These are phyloP conservation scores for Opeltia flavorubescens DNA, from an alignment of 495 filamentous ascomycete species.

Conservation along the genomic window DNA sequence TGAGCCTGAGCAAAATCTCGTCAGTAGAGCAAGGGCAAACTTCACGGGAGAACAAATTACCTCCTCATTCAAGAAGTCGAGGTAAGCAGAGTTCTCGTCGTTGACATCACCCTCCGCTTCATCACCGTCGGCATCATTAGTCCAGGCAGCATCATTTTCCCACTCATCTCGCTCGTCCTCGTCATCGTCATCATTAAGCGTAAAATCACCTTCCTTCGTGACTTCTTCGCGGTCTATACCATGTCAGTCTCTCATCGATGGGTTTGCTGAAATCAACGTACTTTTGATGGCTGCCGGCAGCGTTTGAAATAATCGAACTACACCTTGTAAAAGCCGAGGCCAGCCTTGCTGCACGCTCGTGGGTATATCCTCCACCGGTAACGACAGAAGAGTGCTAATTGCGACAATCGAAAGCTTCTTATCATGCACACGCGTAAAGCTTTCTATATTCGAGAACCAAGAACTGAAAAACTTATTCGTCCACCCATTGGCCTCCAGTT, in stretches of 20 bases:
- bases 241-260: not conserved
- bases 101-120: slow-evolving; percentile 51
- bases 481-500: slow-evolving; percentile 81
- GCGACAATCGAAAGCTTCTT: slow-evolving; percentile 95
- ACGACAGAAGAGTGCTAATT: slow-evolving; percentile 67
- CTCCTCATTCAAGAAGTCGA: slow-evolving; percentile 91
- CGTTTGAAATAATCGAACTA: slow-evolving; percentile 81
- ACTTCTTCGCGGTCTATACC: slow-evolving; percentile 69
- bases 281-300: slow-evolving; percentile 75
- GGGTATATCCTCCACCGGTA: slow-evolving; percentile 66
- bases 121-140: slow-evolving; percentile 54
- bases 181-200: slow-evolving; percentile 54
- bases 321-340: slow-evolving; percentile 87
- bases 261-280: slow-evolving; percentile 24
- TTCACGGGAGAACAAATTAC: slow-evolving; percentile 26
- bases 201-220: slow-evolving; percentile 76
- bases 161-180: slow-evolving; percentile 58
- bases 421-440: slow-evolving; percentile 87
- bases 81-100: slow-evolving; percentile 85
- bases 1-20: slow-evolving; percentile 43
- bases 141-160: slow-evolving; percentile 49
- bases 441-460: slow-evolving; percentile 94
- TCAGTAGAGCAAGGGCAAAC: not conserved
- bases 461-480: slow-evolving; percentile 99
- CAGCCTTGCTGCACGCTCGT: slow-evolving; percentile 84